These are phyloP conservation scores for Orbilia quercus DNA, from an alignment of 2,329 filamentous ascomycete species.

Conservation along the genomic window DNA sequence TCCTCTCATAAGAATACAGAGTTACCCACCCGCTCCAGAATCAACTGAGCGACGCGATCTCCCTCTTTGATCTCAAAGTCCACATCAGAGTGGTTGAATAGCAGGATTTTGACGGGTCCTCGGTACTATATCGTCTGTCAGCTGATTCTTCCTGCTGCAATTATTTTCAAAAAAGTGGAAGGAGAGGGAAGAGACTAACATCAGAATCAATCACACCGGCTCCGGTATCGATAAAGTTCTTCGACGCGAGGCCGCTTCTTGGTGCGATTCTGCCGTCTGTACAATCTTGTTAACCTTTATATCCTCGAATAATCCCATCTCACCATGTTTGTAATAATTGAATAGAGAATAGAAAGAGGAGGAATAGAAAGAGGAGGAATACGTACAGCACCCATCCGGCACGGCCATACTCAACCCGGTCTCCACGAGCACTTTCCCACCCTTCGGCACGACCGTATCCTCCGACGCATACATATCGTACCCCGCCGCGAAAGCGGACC, in stretches of 20 bases:
- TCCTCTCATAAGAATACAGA: not conserved
- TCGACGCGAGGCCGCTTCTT: constrained; percentile 74
- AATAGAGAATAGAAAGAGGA: too few species aligned
- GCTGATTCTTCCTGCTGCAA: too few species aligned
- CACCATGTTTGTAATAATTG: too few species aligned
- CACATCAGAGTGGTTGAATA: constrained; percentile 79
- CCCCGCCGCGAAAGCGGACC: constrained; percentile 87
- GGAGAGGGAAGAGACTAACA: constrained; percentile 54
- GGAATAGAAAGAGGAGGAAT: constrained; percentile 7
- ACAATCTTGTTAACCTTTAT: constrained; percentile 28
- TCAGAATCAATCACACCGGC: constrained; percentile 98
- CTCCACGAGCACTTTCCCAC: constrained; percentile 86
- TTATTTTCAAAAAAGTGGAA: not conserved
- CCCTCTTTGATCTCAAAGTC: constrained; percentile 74
- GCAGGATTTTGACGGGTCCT: constrained; percentile 89
- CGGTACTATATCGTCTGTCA: constrained; percentile 75
- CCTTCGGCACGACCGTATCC: constrained; percentile 78
- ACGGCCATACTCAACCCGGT: constrained; percentile 93
- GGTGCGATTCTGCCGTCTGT: constrained; percentile 52
- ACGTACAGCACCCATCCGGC: constrained; percentile 86
- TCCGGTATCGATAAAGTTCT: constrained; percentile 95
- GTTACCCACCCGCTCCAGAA: constrained; percentile 78
- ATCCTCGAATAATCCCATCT: too few species aligned
- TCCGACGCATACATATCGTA: constrained; percentile 89
- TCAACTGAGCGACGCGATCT: constrained; percentile 91